Base-by-base conservation (phyloP, 805 yeast genomes). In the Teunomyces atbi region DNA sequence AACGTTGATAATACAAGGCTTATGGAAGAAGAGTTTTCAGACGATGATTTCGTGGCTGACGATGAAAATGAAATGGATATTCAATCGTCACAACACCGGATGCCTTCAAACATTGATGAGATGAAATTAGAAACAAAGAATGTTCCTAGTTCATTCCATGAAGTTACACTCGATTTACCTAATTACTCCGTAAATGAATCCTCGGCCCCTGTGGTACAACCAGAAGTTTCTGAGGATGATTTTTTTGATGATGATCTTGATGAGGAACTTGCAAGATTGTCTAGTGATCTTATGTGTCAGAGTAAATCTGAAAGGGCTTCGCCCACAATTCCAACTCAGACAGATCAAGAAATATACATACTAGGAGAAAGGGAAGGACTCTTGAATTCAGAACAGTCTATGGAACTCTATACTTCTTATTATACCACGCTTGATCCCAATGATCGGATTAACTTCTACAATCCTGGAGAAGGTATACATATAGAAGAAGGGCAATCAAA, bases 331-430 rank as follows among this genome's bases (percentile, higher is more conserved):
- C 26, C 23, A 19, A 34, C 28, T 15, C 27, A 36, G 15, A 12
- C 16, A 12, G 16, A 13, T 3, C 42, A 44, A 5, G 68, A 65
- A 27, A 41, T 55, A 11, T 53, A 49, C 42, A 19, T 39, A 6
- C 66, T 68, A 46, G 45, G 46, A 8, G 48, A 53, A 0, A 47
- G 50, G 4, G 78, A 68, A 13, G 82, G 81, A 0, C 59, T 68
- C n/a, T 62, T 78, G 41, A 60, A 63, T 2, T 58, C 68, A 3
- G 60, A 61, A 6, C 67, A 77, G 42, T 63, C 63, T 43, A 52
- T 60, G 37, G 75, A 73, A 26, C 66, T 78, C 18, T 75, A 72
- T 55, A 63, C 75, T 27, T 62, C 66, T 36, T 68, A 73, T 45
- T 71, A 58, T 45, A 54, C 60, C 2, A 56, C 66, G 0, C 36